Percentiles rank a stretch among this genome's conserved stretches.
Conservation (phyloP, 192 early-diverging fungal genomes). For the Backusella sp. region DNA sequence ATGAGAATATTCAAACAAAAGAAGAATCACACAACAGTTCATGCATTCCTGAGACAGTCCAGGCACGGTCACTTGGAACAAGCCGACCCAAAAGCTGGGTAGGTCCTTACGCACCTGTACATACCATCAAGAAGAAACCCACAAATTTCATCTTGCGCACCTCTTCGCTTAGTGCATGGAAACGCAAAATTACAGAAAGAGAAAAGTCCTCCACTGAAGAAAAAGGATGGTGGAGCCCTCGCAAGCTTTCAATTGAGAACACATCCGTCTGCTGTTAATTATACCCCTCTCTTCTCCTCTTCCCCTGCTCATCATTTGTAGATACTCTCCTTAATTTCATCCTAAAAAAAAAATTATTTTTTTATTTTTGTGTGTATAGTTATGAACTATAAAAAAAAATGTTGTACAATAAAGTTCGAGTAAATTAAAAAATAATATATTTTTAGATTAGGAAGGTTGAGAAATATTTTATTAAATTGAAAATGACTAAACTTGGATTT, state of each 20-base stretch:
- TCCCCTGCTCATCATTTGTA: constrained; percentile 7
- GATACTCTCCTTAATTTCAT: not conserved
- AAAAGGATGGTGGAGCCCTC: constrained; percentile 2
- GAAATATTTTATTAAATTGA: constrained; percentile 2
- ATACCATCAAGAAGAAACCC: constrained; percentile 4
- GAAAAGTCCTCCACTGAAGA: not conserved
- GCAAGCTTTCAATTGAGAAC: constrained; percentile 7
- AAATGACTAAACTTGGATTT: not conserved
- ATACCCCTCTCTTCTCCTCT: not conserved
- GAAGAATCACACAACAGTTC: not conserved
- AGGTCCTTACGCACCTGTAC: not conserved
- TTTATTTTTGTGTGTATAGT: not conserved
- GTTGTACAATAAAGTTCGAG: constrained; percentile 9
- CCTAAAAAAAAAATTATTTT: not conserved
- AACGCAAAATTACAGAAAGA: not conserved
- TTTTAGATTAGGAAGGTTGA: constrained; percentile 1
- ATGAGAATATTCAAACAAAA: not conserved
- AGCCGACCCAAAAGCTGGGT: not conserved
- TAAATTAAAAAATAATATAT: constrained; percentile 10
- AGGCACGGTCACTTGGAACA: not conserved
- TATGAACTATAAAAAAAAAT: not conserved
- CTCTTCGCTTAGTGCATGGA: constrained; percentile 4
- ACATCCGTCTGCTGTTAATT: constrained; percentile 1
- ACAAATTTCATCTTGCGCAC: not conserved
- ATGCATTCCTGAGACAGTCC: constrained; percentile 5